phyloP scores from a whole-genome alignment of 2,329 filamentous ascomycete species.

The Escovopsis weberi region DNA sequence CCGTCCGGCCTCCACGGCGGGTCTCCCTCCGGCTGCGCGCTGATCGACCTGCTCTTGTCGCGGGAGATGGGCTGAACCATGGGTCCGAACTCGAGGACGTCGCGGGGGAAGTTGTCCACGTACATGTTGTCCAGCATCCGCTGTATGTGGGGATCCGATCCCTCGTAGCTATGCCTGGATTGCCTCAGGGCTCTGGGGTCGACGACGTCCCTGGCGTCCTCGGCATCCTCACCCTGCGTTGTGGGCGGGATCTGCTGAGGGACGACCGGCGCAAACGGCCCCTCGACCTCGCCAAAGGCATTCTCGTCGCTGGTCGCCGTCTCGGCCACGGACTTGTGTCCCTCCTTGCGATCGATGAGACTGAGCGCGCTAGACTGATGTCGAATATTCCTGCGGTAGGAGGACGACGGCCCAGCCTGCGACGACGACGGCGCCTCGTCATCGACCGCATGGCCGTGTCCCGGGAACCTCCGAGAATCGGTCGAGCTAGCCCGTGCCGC shows the following conservation, averaged over 20 bases:
- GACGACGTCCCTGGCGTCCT: constrained; percentile 14
- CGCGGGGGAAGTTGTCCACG: constrained; percentile 52
- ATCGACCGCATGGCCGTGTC: constrained; percentile 15
- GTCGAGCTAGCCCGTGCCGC: constrained; percentile 19
- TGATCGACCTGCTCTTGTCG: constrained; percentile 36
- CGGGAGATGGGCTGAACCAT: constrained; percentile 55
- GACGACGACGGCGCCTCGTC: constrained; percentile 19
- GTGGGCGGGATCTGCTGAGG: constrained; percentile 7
- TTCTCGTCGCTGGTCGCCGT: constrained; percentile 45
- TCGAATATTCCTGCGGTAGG: constrained; percentile 32
- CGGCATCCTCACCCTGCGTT: constrained; percentile 12
- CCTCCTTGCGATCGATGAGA: constrained; percentile 44
- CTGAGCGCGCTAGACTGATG: constrained; percentile 46
- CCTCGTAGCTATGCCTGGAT: constrained; percentile 65
- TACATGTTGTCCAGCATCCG: constrained; percentile 77
- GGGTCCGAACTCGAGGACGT: constrained; percentile 61
- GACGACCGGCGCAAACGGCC: constrained; percentile 30
- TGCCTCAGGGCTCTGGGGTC: constrained; percentile 29
- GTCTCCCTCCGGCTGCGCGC: constrained; percentile 26
- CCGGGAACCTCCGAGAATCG: constrained; percentile 22
- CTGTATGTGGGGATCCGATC: constrained; percentile 56
- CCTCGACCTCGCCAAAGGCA: constrained; percentile 45
- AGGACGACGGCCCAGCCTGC: constrained; percentile 11
- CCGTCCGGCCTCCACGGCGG: constrained; percentile 68
- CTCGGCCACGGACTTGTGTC: constrained; percentile 42